phyloP scores from a whole-genome alignment of 768 basidiomycete genomes.

The Russula compacta region DNA sequence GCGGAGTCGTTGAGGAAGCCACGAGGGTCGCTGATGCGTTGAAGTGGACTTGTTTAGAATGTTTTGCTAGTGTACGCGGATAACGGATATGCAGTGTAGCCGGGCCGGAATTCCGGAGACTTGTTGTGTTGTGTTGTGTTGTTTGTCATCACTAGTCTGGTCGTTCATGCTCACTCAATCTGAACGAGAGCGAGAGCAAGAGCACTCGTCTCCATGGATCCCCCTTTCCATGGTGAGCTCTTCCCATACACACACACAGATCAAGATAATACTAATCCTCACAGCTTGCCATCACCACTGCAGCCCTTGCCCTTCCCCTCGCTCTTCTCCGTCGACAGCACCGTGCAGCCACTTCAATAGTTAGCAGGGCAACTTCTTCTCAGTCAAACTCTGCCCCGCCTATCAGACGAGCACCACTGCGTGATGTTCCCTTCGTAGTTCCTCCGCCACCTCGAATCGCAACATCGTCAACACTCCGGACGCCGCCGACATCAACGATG shows the following conservation, averaged over 20 bases:
- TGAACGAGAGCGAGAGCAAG: not conserved
- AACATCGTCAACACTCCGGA: not conserved
- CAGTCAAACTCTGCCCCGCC: slow-evolving; percentile 19
- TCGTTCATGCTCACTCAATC: not conserved
- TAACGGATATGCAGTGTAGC: not conserved
- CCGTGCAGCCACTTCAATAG: slow-evolving; percentile 2
- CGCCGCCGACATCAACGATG: not conserved
- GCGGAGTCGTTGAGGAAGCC: slow-evolving; percentile 51
- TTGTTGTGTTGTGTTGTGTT: too few species aligned
- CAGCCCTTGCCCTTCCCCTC: slow-evolving; percentile 26
- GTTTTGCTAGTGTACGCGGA: not conserved
- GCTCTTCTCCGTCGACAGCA: slow-evolving; percentile 26
- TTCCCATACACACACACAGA: too few species aligned
- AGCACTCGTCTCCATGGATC: slow-evolving; percentile 4
- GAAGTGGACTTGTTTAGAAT: not conserved
- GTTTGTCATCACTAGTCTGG: too few species aligned
- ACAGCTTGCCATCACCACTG: slow-evolving; percentile 28
- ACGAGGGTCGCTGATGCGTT: slow-evolving; percentile 38
- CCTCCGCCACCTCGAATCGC: not conserved
- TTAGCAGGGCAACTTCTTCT: slow-evolving; percentile 9
- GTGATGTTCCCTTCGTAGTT: not conserved
- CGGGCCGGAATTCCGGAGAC: not conserved
- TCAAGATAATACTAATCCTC: not conserved
- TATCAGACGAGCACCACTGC: not conserved
- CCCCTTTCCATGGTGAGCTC: slow-evolving; percentile 17